Base-by-base conservation (phyloP, 805 yeast species). In the Lachancea mirantina region DNA sequence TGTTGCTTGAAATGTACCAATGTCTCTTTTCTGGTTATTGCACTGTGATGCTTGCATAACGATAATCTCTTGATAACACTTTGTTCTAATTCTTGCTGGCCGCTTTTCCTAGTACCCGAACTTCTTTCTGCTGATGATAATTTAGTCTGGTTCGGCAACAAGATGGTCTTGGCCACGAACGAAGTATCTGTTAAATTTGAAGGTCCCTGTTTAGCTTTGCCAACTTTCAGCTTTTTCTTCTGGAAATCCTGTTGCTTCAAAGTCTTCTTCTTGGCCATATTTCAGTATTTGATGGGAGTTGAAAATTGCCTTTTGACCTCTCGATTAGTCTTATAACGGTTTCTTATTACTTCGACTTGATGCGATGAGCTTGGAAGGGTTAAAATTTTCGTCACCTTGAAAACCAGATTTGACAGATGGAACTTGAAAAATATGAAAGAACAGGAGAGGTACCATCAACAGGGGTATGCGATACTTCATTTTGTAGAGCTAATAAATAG, bases 161-260 rank as follows among this genome's bases (percentile, higher is more conserved):
- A 46, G 22, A 58, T 54, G 17, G 52, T 54, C 48, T 76, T 82
- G 8, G 95, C 77, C 26, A 70, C 72, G 60, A 89, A 89, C 1
- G 94, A 79, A 0, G 95, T 84, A 45, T 82, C 89, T 4, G 98
- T 92, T 37, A 70, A 74, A 52, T 85, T 84, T 13, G 76, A 72
- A 5, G 87, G 76, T 41, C 74, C 74, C 5, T 76, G 74, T 13
- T 74, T 73, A 2, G 80, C 65, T 57, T 92, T 92, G 36, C 98
- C 98, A 20, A 92, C 96, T 49, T 72, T 80, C 32, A 92, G 70
- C 64, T 84, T 89, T 38, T 80, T 55, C 65, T 70, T 46, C 57
- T 73, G 27, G 76, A 74, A 45, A 54, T 72, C 77, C 57, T 72
- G 42, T 39, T 55, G 58, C 46, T 60, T 62, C 28, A 57, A 55